Conservation (phyloP, 345 rosid genomes). For the Kandelia obovata region DNA sequence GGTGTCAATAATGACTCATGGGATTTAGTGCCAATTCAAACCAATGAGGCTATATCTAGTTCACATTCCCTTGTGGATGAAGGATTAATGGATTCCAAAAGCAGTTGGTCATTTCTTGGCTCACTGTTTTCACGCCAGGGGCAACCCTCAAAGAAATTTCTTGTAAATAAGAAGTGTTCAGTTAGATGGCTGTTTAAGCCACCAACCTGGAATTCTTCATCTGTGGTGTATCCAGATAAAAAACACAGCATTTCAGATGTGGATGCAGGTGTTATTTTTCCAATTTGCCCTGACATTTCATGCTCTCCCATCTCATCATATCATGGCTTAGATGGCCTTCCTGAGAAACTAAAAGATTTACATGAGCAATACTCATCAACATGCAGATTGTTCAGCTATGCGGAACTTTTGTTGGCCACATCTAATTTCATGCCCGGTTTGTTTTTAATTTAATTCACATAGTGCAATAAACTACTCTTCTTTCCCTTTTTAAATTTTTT, state of each 20-base stretch:
- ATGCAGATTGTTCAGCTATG: slow-evolving; percentile 75
- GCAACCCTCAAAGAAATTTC: slow-evolving; percentile 35
- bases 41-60: slow-evolving; percentile 28
- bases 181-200: slow-evolving; percentile 50
- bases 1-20: slow-evolving; percentile 34
- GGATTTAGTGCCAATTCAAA: slow-evolving; percentile 51
- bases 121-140: slow-evolving; percentile 35
- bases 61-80: slow-evolving; percentile 12
- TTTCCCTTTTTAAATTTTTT: not conserved
- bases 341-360: slow-evolving; percentile 61
- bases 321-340: slow-evolving; percentile 33
- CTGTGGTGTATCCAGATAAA: slow-evolving; percentile 60
- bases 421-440: slow-evolving; percentile 66
- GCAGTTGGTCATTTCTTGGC: slow-evolving; percentile 62
- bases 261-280: slow-evolving; percentile 46
- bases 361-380: slow-evolving; percentile 67
- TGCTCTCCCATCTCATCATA: slow-evolving; percentile 44
- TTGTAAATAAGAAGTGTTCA: slow-evolving; percentile 42
- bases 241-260: slow-evolving; percentile 42
- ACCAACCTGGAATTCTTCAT: slow-evolving; percentile 55
- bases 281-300: slow-evolving; percentile 31
- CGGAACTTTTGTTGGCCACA: slow-evolving; percentile 69
- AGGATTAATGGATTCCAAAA: slow-evolving; percentile 28
- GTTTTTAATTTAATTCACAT: slow-evolving; percentile 2
- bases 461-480: not conserved